Conservation (phyloP, 192 early-diverging fungal genomes). For the Dissophora ornata region DNA sequence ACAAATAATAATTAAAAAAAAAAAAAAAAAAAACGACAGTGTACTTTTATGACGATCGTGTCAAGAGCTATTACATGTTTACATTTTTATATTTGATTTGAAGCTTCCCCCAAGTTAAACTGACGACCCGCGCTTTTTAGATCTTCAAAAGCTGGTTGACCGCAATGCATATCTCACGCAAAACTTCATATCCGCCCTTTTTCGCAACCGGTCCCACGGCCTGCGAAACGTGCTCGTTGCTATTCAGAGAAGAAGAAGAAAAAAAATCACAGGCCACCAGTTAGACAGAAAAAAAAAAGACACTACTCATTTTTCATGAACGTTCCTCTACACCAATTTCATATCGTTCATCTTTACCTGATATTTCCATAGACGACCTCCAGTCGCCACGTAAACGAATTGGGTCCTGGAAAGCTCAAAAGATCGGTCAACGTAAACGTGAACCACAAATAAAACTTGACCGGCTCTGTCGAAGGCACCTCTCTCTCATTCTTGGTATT, state of each 20-base stretch:
- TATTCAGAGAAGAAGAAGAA: not conserved
- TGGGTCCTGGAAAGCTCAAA: conserved; percentile 30
- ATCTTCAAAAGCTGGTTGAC: conserved; percentile 37
- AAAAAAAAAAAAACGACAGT: too few relatives aligned
- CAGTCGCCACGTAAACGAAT: conserved; percentile 47
- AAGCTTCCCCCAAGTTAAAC: too few relatives aligned
- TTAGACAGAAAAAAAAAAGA: not conserved
- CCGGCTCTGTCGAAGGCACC: conserved; percentile 18
- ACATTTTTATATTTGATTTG: too few relatives aligned
- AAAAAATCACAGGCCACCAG: too few relatives aligned
- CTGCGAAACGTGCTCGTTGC: conserved; percentile 24
- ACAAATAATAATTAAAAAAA: too few relatives aligned
- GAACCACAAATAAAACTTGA: conserved; percentile 55
- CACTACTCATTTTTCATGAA: too few relatives aligned
- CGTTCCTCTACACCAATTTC: too few relatives aligned
- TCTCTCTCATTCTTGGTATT: not conserved
- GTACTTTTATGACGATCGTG: too few relatives aligned
- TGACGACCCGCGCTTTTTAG: too few relatives aligned
- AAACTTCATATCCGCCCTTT: conserved; percentile 38
- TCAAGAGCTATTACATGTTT: too few relatives aligned
- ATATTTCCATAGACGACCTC: conserved; percentile 46
- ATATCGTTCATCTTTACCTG: too few relatives aligned
- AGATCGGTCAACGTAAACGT: conserved; percentile 47
- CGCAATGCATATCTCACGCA: conserved; percentile 33
- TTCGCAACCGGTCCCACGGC: conserved; percentile 25